Conservation (phyloP, 2,329 filamentous ascomycete species). For the Aspergillus vadensis region DNA sequence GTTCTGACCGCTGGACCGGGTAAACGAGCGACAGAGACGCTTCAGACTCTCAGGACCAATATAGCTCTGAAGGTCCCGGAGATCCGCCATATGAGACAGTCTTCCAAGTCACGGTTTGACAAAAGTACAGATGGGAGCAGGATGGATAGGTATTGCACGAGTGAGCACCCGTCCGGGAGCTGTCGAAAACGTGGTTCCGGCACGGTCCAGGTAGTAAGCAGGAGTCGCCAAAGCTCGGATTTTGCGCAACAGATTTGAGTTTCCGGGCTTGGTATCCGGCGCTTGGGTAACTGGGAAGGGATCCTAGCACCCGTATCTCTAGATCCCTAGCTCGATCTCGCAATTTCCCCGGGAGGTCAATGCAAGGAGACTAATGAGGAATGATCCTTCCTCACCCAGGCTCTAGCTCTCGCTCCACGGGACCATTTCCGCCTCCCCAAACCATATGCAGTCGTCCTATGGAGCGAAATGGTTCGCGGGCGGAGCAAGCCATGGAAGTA, state of each 20-base stretch:
- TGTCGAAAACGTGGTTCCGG: slow-evolving; percentile 10
- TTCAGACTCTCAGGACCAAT: neutral
- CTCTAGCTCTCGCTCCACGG: neutral
- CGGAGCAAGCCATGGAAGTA: neutral
- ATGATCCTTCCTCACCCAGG: neutral
- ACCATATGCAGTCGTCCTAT: neutral
- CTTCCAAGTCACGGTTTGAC: neutral
- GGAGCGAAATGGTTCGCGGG: neutral
- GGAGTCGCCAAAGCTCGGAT: neutral
- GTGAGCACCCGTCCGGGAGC: neutral
- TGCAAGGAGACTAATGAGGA: slow-evolving; percentile 15
- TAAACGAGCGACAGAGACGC: neutral
- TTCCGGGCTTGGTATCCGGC: neutral
- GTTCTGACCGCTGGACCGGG: neutral
- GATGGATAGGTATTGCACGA: neutral
- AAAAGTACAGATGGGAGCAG: neutral
- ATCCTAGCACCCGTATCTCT: neutral
- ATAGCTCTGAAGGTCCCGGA: neutral
- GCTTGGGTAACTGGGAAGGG: neutral
- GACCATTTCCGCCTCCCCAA: neutral
- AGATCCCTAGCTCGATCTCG: slow-evolving; percentile 2
- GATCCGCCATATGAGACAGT: neutral
- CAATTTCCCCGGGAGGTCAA: slow-evolving; percentile 3
- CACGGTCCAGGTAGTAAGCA: slow-evolving; percentile 1
- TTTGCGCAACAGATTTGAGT: neutral